Evolutionary conservation across 495 filamentous ascomycete genomes (phyloP).

Genomic region (Aspergillus cavernicola): DNA sequence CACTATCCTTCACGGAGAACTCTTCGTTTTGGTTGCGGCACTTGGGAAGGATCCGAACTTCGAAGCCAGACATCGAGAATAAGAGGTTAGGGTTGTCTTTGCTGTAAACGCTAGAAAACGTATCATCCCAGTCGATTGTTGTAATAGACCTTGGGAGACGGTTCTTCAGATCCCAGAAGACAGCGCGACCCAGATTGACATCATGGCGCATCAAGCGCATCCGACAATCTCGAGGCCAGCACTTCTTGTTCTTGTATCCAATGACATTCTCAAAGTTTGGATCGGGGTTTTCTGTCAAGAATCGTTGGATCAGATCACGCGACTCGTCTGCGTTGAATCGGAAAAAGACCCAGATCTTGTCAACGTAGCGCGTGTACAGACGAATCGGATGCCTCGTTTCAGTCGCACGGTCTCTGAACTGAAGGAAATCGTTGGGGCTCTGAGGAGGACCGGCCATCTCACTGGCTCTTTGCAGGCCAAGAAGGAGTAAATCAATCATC

Average conservation of each 20-base stretch:
- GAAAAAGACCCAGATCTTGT: conserved; percentile 98
- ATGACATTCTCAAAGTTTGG: conserved; percentile 99
- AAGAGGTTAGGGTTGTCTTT: conserved; percentile 96
- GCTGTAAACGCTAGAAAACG: conserved; percentile 98
- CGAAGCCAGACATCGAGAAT: conserved; percentile 98
- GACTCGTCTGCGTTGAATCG: conserved; percentile 92
- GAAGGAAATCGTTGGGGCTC: conserved; percentile 95
- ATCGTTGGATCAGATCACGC: conserved; percentile 92
- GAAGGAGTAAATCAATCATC: conserved; percentile 88
- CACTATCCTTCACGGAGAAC: conserved; percentile 95
- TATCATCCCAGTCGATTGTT: conserved; percentile 99
- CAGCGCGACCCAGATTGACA: conserved; percentile 95
- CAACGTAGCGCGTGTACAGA: conserved; percentile 95
- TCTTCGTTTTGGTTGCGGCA: conserved; percentile 92
- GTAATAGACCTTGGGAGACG: conserved; percentile 89
- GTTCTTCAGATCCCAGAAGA: conserved; percentile 99
- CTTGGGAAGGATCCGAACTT: conserved; percentile 96
- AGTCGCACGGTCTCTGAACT: conserved; percentile 87
- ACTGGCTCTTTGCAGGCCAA: conserved; percentile 89
- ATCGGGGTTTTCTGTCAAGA: conserved; percentile 96
- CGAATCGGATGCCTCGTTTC: conserved; percentile 93
- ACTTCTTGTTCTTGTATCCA: conserved; percentile 98
- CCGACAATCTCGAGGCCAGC: conserved; percentile 95
- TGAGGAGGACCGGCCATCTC: conserved; percentile 97
- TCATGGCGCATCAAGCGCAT: conserved; percentile 99